Conservation (phyloP, 768 basidiomycete species). For the Mycena rosella region DNA sequence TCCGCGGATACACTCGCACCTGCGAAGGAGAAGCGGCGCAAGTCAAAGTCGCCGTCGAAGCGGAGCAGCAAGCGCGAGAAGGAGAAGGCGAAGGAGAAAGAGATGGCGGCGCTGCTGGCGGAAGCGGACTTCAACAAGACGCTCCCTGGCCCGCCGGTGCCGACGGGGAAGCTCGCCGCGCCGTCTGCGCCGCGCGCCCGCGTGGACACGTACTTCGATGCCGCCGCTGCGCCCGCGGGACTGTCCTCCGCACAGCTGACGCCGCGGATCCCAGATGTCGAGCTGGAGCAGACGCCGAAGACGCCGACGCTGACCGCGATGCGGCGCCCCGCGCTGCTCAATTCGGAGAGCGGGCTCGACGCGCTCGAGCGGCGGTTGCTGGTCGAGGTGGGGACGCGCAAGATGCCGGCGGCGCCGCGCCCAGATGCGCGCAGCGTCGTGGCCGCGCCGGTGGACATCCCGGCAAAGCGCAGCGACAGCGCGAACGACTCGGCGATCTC, state of each 20-base stretch:
- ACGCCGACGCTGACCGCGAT: slow-evolving; percentile 65
- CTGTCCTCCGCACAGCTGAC: slow-evolving; percentile 19
- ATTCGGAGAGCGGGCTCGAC: slow-evolving; percentile 72
- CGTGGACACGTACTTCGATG: slow-evolving; percentile 47
- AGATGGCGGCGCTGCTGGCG: not conserved
- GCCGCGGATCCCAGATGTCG: slow-evolving; percentile 13
- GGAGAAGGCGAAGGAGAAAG: slow-evolving; percentile 38
- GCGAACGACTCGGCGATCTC: slow-evolving; percentile 67
- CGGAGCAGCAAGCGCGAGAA: slow-evolving; percentile 31
- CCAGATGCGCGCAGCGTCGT: slow-evolving; percentile 51
- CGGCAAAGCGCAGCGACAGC: slow-evolving; percentile 24
- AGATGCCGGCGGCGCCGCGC: slow-evolving; percentile 47
- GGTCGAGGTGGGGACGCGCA: slow-evolving; percentile 80
- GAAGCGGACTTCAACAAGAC: slow-evolving; percentile 63
- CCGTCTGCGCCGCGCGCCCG: slow-evolving; percentile 38
- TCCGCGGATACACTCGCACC: not conserved
- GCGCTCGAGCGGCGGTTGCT: slow-evolving; percentile 77
- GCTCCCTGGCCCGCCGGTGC: slow-evolving; percentile 69
- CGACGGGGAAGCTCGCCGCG: slow-evolving; percentile 52
- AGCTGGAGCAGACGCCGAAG: slow-evolving; percentile 57
- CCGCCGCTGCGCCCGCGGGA: not conserved
- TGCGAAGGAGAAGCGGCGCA: slow-evolving; percentile 26
- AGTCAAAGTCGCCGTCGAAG: slow-evolving; percentile 19
- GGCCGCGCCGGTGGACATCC: slow-evolving; percentile 36
- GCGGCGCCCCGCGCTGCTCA: slow-evolving; percentile 36